These are phyloP conservation scores for Drechslerella dactyloides DNA, from an alignment of 2,329 filamentous ascomycete species.

Conservation along the genomic window DNA sequence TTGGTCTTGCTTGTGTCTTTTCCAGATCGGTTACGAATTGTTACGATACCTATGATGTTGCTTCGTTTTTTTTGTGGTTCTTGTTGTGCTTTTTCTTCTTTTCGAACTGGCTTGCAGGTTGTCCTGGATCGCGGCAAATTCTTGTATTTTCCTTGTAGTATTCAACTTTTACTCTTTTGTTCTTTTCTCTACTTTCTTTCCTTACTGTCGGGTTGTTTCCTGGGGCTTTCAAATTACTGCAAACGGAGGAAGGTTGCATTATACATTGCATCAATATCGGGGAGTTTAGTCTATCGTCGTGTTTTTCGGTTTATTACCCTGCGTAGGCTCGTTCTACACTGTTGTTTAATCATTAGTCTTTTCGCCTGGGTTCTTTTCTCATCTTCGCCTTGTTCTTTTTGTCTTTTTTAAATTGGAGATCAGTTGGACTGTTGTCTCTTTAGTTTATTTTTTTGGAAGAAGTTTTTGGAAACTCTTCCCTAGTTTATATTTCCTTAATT, in stretches of 20 bases:
- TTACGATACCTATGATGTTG: conserved; percentile 49
- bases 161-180: conserved; percentile 11
- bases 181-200: conserved; percentile 14
- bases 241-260: conserved; percentile 46
- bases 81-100: conserved; percentile 28
- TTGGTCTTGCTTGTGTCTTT: not conserved
- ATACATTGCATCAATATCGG: conserved; percentile 44
- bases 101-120: conserved; percentile 20
- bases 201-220: conserved; percentile 11
- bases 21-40: conserved; percentile 48
- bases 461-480: no score
- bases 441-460: conserved; percentile 6
- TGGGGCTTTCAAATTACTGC: conserved; percentile 24
- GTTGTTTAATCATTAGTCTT: conserved; percentile 29
- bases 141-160: conserved; percentile 30
- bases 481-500: conserved; percentile 18
- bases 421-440: conserved; percentile 19
- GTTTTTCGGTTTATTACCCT: conserved; percentile 18
- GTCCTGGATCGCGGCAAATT: conserved; percentile 19
- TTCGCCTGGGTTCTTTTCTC: conserved; percentile 22
- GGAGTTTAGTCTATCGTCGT: conserved; percentile 38
- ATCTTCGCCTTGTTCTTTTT: not conserved
- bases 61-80: conserved; percentile 15
- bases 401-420: conserved; percentile 27
- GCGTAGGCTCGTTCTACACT: conserved; percentile 31